phyloP scores from a whole-genome alignment of 345 rosid genomes.

The Brassica juncea region DNA sequence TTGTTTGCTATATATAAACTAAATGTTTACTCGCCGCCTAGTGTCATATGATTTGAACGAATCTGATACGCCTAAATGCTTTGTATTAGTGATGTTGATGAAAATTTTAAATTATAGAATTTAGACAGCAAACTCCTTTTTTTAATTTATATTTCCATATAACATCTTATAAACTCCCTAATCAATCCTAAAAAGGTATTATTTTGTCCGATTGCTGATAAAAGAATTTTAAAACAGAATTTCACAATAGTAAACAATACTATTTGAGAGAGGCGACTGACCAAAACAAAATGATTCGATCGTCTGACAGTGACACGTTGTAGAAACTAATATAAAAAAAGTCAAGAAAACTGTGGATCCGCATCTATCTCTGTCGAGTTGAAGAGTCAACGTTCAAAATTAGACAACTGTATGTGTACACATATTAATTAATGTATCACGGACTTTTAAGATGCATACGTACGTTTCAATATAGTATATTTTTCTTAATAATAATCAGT shows the following conservation, averaged over 20 bases:
- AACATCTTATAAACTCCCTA: neutral
- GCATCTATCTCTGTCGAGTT: conserved; percentile 9
- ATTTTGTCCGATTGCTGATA: neutral
- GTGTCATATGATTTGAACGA: neutral
- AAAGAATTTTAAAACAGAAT: neutral
- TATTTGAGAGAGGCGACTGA: neutral
- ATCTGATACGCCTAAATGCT: neutral
- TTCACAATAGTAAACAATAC: neutral
- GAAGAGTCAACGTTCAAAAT: conserved; percentile 37
- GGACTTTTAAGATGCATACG: neutral
- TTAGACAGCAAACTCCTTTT: neutral
- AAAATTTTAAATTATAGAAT: neutral
- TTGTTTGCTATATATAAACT: neutral
- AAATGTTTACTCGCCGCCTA: neutral
- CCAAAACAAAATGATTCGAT: neutral
- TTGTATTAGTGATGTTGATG: neutral
- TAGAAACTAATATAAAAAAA: neutral
- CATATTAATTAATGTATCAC: neutral
- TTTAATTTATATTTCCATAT: no score
- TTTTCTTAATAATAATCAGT: neutral
- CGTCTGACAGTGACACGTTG: neutral
- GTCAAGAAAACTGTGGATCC: neutral
- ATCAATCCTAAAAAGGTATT: neutral
- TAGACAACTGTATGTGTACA: neutral
- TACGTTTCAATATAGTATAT: neutral